phyloP scores from a whole-genome alignment of 805 yeast genomes.

The baker's yeast (Saccharomyces cerevisiae) region DNA sequence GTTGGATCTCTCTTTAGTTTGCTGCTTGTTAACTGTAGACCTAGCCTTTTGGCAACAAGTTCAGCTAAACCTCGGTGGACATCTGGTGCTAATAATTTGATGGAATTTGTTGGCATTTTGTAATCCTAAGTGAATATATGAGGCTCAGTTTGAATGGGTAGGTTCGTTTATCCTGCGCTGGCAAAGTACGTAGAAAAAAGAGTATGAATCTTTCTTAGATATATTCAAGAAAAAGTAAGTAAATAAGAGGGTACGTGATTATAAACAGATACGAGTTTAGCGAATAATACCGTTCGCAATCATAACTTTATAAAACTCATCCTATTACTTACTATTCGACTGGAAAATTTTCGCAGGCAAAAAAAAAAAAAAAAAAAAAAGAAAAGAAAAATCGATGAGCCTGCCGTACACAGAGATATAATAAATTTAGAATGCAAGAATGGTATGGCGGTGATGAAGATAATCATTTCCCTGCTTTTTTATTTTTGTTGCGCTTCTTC shows the following conservation, averaged over 20 bases:
- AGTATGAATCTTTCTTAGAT: background rate
- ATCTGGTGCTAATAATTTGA: constrained; percentile 60
- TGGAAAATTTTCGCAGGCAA: constrained; percentile 3
- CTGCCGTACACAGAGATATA: background rate
- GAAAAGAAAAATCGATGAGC: constrained; percentile 1
- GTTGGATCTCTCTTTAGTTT: constrained; percentile 59
- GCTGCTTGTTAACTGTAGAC: constrained; percentile 52
- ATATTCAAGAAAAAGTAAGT: background rate
- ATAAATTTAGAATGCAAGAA: background rate
- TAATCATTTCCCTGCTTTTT: constrained; percentile 1
- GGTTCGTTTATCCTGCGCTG: background rate
- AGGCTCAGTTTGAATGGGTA: background rate
- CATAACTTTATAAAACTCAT: background rate
- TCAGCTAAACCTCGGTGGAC: constrained; percentile 62
- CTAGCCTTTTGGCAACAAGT: constrained; percentile 55
- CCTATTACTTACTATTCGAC: background rate
- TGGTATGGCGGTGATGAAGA: background rate
- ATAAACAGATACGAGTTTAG: background rate
- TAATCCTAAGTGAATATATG: background rate
- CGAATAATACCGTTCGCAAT: background rate
- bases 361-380: constrained; percentile 2
- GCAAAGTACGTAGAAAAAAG: background rate
- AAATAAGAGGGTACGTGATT: background rate
- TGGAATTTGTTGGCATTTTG: constrained; percentile 62
- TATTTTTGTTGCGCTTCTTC: constrained; percentile 16